phyloP scores from a whole-genome alignment of 2,329 filamentous ascomycete species.

The Apiospora malaysiana region DNA sequence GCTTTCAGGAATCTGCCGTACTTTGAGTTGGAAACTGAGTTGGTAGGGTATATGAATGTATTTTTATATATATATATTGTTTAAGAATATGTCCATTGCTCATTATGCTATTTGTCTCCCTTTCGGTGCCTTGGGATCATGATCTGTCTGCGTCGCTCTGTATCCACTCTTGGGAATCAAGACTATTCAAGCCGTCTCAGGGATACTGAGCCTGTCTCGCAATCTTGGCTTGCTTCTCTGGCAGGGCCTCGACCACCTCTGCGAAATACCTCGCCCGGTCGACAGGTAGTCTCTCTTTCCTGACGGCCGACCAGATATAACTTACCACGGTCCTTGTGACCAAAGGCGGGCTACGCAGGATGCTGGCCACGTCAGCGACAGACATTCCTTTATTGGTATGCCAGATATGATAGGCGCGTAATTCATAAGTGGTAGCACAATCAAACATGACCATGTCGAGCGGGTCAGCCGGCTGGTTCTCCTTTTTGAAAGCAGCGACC shows the following conservation, averaged over 20 bases:
- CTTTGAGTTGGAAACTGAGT: neutral
- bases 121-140: neutral
- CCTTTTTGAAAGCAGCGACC: constrained; percentile 43
- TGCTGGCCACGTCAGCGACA: constrained; percentile 54
- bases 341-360: constrained; percentile 67
- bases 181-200: neutral
- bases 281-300: constrained; percentile 56
- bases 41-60: no score
- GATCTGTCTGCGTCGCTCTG: neutral
- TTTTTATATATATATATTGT: neutral
- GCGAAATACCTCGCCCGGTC: constrained; percentile 50
- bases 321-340: constrained; percentile 58
- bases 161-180: neutral
- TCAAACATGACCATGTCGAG: neutral
- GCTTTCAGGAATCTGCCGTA: neutral
- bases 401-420: constrained; percentile 72
- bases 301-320: constrained; percentile 65
- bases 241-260: constrained; percentile 47
- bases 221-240: neutral
- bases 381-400: constrained; percentile 55
- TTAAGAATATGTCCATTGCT: neutral
- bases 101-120: neutral
- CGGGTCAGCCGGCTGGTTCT: constrained; percentile 29
- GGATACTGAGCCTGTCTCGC: neutral
- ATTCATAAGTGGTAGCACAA: constrained; percentile 33